Evolutionary conservation across 2,329 filamentous ascomycete species (phyloP), one percentile per base, ranked within the genome.

Genomic region (Furcasterigmium sp.): DNA sequence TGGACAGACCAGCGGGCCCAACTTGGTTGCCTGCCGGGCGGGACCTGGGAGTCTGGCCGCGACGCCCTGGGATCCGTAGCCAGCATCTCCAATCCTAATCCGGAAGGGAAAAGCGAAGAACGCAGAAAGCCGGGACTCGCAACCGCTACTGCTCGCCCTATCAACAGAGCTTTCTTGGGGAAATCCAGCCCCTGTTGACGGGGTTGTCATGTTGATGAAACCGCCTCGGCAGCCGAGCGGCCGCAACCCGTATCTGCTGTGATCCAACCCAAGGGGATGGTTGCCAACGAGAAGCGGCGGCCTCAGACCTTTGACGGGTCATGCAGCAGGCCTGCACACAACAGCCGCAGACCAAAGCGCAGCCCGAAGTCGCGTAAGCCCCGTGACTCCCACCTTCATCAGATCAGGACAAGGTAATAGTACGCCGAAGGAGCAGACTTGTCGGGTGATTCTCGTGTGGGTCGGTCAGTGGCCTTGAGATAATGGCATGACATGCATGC

Each of bases 141-240:
- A 11, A 26, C 11, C 23, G 7, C 23, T 26, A 26, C 11, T 11
- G 7, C 23, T 26, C 7, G 23, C 29, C 18, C 21, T 9, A 29
- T 26, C 23, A 52, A 51, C 44, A 54, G 42, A 46, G 51, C 45
- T 53, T 56, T 51, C 38, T 53, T 41, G 40, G 47, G 39, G 41
- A 39, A 41, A 39, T 23, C 26, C 26, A 41, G 37, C 32, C 8
- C 13, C 19, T 21, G 41, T n/a, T 18, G 32, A 17, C 32, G 21
- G 18, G 14, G 38, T n/a, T n/a, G n/a, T n/a, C 28, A 13, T 19
- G 19, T 35, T 35, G 32, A 15, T 35, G 32, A 35, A 39, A 37
- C 37, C 35, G 41, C 42, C 17, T 35, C 42, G 46, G 50, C 30
- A 51, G 42, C 45, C 37, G 38, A 29, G 25, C 40, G 38, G 39